Evolutionary conservation across 495 filamentous ascomycete genomes (phyloP), one percentile per base, ranked within the genome.

Genomic region (Hamigera avellanea): DNA sequence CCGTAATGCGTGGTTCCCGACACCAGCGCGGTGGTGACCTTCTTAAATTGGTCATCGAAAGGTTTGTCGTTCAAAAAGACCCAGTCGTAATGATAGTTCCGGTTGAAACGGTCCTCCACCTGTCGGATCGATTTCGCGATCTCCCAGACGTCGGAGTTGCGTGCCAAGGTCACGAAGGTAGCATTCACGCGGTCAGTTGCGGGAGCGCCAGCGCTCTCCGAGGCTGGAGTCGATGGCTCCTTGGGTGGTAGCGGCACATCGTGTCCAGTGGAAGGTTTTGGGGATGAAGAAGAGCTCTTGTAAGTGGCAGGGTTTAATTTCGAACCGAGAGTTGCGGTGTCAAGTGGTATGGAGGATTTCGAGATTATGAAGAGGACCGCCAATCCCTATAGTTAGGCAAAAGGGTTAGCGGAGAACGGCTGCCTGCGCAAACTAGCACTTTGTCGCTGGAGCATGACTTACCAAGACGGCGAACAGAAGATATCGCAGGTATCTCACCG

Each of bases 101-200:
- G 74, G 61, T 98, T 98, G 76, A 98, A 96, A 44, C 91, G 81
- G 54, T 98, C 91, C 62, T 98, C 91, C 23, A 98, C 77, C 44
- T 89, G 80, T 15, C 91, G 85, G 51, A 98, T 98, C 6, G 86
- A 93, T 49, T 82, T 78, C 16, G 86, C 81, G 48, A 98, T 95
- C 19, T 96, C 91, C 93, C 93, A 98, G 27, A 95, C 57, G 56
- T 98, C 91, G 19, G 66, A 67, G 55, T 98, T 98, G 35, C 93
- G 80, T 13, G 91, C 91, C 43, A 98, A 70, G 12, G 87, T 94
- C 27, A 98, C 86, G 52, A 98, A 98, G 2, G 93, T 96, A 18
- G 91, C 91, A 56, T 98, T 98, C 64, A 93, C 81, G 42, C 80
- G 80, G 30, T 75, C 71, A 25, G 77, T 78, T 5, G 59, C 57